A percentile compares a stretch with the other conserved stretches of the same genome.
These are phyloP conservation scores for Cystofilobasidium bisporidii DNA, from an alignment of 768 basidiomycete species.

Conservation along the genomic window DNA sequence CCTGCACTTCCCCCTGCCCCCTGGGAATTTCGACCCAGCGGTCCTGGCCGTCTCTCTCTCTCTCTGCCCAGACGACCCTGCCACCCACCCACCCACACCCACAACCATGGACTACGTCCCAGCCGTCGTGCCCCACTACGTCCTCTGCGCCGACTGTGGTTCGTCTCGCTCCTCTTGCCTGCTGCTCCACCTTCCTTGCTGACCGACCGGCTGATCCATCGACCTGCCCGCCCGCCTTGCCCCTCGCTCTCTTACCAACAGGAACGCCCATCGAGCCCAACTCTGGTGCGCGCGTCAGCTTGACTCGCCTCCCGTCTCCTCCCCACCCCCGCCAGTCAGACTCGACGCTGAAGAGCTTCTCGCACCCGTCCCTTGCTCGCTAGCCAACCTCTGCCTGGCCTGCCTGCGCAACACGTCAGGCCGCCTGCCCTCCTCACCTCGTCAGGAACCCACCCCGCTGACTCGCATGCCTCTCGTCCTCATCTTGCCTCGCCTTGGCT, in stretches of 20 bases:
- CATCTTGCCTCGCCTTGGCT: too few relatives aligned
- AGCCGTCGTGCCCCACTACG: slow-evolving; percentile 63
- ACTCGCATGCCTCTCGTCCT: background rate
- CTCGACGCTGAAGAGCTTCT: too few relatives aligned
- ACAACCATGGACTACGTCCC: slow-evolving; percentile 85
- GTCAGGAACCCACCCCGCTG: background rate
- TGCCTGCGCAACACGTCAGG: slow-evolving; percentile 78
- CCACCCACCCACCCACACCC: too few relatives aligned
- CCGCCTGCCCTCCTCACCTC: background rate
- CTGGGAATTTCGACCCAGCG: too few relatives aligned
- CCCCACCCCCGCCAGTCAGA: too few relatives aligned
- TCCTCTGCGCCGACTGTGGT: slow-evolving; percentile 85
- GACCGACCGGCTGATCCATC: background rate
- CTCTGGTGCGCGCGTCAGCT: slow-evolving; percentile 49
- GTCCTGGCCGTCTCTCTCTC: too few relatives aligned
- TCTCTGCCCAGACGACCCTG: too few relatives aligned
- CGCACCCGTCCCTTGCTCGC: too few relatives aligned
- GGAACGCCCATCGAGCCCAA: slow-evolving; percentile 82
- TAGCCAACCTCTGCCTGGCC: slow-evolving; percentile 70
- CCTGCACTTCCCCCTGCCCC: too few relatives aligned
- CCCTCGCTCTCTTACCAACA: slow-evolving; percentile 37
- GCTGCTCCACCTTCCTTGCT: background rate
- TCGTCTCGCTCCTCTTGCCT: slow-evolving; percentile 32
- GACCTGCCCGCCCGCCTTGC: background rate
- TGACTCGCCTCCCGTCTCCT: too few relatives aligned